Evolutionary conservation across 176 grass and related monocot genomes (phyloP), one percentile per base, ranked within the genome.

Genomic region (Phoenix dactylifera): DNA sequence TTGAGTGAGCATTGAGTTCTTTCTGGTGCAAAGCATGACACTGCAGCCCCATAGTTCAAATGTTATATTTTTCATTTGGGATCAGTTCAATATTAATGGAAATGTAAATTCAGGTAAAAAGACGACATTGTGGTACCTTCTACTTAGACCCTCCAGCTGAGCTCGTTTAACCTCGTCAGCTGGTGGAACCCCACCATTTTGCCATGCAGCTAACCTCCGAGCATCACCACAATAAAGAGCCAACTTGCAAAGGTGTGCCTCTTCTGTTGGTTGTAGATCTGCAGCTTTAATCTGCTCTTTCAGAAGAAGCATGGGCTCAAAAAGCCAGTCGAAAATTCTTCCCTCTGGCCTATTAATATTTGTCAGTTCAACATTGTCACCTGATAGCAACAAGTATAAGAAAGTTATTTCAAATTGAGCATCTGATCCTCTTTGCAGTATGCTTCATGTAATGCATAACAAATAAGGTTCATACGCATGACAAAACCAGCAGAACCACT

Each of bases 251-350:
- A 71, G 56, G 49, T 71, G 60, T 19, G 48, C 55, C 39, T 71
- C 55, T 59, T 71, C 68, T 19, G 16, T 25, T 59, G 56, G 48
- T 16, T 60, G 17, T 18, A 71, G 48, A 16, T 71, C 49, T 60
- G 39, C 15, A 10, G 35, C 44, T 28, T 22, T 60, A 19, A 71
- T 59, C 23, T 71, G 68, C 48, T 71, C 56, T 60, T 71, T 71
- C 22, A 71, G 15, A 26, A 59, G 3, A 60, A 51, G 55, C 68
- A 71, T 71, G 23, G 68, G 68, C 55, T 71, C 68, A 30, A 71
- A 71, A 71, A 71, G 16, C 68, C 68, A 71, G 55, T 71, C 68
- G 51, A 71, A 71, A 71, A 71, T 19, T 51, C 20, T 71, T 51
- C 68, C 68, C 20, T 71, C 68, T 28, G 68, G 68, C 44, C 68